phyloP scores from a whole-genome alignment of 352 stramenopile genomes.

The Phytophthora cajani region DNA sequence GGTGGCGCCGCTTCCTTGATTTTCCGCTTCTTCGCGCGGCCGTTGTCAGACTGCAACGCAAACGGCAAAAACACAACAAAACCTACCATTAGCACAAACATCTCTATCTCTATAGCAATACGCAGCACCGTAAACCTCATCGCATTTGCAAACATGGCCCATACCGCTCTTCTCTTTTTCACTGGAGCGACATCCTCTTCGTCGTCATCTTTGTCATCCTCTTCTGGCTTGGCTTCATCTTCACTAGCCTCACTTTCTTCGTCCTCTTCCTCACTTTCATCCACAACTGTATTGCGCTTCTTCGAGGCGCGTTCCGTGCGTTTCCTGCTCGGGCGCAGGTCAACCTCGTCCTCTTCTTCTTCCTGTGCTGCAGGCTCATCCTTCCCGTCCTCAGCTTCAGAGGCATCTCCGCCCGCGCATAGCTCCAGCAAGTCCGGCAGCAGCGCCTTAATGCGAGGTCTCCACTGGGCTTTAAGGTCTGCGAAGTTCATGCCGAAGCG shows the following conservation, averaged over 20 bases:
- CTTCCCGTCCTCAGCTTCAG: conserved; percentile 24
- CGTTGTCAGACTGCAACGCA: conserved; percentile 15
- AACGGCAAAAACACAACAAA: neutral
- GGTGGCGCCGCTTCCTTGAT: conserved; percentile 19
- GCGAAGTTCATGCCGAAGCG: conserved; percentile 51
- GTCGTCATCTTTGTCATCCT: conserved; percentile 28
- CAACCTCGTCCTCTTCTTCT: conserved; percentile 36
- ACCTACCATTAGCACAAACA: conserved; percentile 5
- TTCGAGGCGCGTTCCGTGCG: conserved; percentile 21
- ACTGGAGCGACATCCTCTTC: conserved; percentile 28
- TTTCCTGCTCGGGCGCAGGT: conserved; percentile 35
- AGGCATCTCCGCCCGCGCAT: conserved; percentile 21
- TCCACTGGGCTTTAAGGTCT: conserved; percentile 61
- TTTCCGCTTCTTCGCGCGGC: conserved; percentile 22
- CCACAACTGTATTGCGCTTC: conserved; percentile 46
- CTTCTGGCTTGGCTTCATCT: conserved; percentile 29
- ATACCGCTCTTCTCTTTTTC: conserved; percentile 38
- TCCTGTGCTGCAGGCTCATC: conserved; percentile 10
- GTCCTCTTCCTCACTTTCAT: conserved; percentile 57
- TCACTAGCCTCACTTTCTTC: conserved; percentile 42
- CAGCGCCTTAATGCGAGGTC: conserved; percentile 50
- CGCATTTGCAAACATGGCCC: neutral
- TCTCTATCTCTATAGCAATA: neutral
- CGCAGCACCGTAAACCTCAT: neutral
- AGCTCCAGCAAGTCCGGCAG: conserved; percentile 58